A percentile compares a stretch with the other conserved stretches of the same genome.
Conservation (phyloP, 2,329 filamentous ascomycete genomes). For the Cercospora zeae-maydis region DNA sequence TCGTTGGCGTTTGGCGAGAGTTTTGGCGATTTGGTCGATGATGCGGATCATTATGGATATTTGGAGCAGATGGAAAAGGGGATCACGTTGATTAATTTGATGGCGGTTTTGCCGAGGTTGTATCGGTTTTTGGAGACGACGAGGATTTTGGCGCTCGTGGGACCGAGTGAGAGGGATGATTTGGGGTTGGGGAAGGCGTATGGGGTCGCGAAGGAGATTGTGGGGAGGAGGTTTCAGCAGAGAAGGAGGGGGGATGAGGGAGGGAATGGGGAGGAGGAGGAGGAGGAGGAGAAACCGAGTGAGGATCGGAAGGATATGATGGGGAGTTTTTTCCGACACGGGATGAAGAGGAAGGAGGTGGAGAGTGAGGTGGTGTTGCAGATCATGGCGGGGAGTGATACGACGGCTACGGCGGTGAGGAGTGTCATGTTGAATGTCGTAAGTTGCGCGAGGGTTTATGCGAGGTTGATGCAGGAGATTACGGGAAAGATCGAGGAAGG, state of each 20-base stretch:
- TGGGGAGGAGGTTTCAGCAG: neutral
- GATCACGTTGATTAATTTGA: conserved; percentile 3
- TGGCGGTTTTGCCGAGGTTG: conserved; percentile 10
- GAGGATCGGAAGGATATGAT: conserved; percentile 17
- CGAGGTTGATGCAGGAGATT: conserved; percentile 47
- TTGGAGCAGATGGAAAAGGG: conserved; percentile 5
- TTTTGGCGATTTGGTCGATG: conserved; percentile 9
- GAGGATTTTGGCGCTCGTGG: conserved; percentile 4
- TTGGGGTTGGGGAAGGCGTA: conserved; percentile 10
- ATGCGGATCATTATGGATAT: conserved; percentile 6
- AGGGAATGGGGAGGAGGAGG: neutral
- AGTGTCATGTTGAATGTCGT: conserved; percentile 20
- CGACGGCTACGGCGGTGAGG: conserved; percentile 48
- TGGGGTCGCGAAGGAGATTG: conserved; percentile 2
- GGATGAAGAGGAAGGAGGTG: conserved; percentile 9
- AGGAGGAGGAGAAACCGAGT: neutral
- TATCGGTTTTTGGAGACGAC: conserved; percentile 12
- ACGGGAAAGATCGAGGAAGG: conserved; percentile 24
- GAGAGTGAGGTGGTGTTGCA: conserved; percentile 17
- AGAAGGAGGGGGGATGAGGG: too few species aligned
- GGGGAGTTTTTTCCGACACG: conserved; percentile 14
- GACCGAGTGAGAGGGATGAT: conserved; percentile 10
- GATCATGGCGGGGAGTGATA: conserved; percentile 47
- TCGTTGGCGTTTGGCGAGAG: conserved; percentile 14
- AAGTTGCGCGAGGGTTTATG: conserved; percentile 36